Base-by-base conservation (phyloP, 2,329 filamentous ascomycete species). In the Colletotrichum phormii region DNA sequence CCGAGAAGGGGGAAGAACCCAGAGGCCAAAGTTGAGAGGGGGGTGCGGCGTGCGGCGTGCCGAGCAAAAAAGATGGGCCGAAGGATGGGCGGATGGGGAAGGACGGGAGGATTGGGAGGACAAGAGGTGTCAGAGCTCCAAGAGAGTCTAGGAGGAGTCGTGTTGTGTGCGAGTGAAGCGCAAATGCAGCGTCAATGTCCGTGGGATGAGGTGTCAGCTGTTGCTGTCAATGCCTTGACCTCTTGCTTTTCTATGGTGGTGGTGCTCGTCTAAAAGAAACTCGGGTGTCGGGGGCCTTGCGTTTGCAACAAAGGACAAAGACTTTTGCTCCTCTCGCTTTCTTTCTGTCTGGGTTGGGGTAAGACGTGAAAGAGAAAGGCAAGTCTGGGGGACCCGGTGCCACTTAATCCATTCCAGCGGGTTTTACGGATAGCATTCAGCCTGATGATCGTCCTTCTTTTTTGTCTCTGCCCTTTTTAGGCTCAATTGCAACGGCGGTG, bases 41-140 rank as follows among this genome's bases (percentile, higher is more conserved):
- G 29, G 42, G 22, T 42, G 15, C 15, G 22, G 37, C 29, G 26
- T 26, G 26, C 37, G 31, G 37, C 31, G 24, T 37, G 35, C 8
- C 61, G 35, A 72, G 37, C 57, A 26, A 72, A 49, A 55, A 66
- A n/a, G 54, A 69, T 72, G 69, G 57, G 26, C 29, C 58, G 51
- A 60, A 64, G 69, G 65, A 69, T 46, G 59, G 53, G 59, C 31
- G 53, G 54, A 72, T 66, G 53, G 67, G 67, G 67, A 72, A 66
- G 57, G 35, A 67, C 58, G 67, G 37, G 42, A 73, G 7, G 67
- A 63, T 65, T 65, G 67, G 67, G 57, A 64, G 67, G 62, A 70
- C 60, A 51, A 71, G 61, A 67, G n/a, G 71, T 66, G 60, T 72
- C 66, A 70, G 59, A 70, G 59, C 65, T 55, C 69, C 69, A 15